Conservation (phyloP, 2,329 filamentous ascomycete species). For the Calonectria henricotiae region DNA sequence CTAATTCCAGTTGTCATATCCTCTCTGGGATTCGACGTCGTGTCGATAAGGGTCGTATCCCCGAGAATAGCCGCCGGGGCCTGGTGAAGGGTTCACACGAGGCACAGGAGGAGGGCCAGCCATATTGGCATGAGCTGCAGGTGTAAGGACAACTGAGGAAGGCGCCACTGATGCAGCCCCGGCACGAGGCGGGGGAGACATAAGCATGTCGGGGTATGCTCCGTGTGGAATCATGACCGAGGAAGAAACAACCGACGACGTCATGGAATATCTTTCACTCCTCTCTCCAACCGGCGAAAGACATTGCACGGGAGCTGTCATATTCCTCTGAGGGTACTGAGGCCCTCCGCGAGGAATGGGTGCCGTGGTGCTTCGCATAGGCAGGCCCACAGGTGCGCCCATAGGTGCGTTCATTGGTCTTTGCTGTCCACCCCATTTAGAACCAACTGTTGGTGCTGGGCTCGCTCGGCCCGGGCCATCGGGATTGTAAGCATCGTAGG, state of each 20-base stretch:
- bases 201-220: slow-evolving; percentile 42
- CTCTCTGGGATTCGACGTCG: slow-evolving; percentile 58
- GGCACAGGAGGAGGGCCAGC: slow-evolving; percentile 1
- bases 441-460: slow-evolving; percentile 55
- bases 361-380: slow-evolving; percentile 61
- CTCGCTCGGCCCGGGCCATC: slow-evolving; percentile 54
- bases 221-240: neutral
- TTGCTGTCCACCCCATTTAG: slow-evolving; percentile 47
- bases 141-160: slow-evolving; percentile 6
- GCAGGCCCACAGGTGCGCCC: slow-evolving; percentile 29
- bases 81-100: slow-evolving; percentile 38
- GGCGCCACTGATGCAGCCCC: slow-evolving; percentile 37
- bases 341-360: slow-evolving; percentile 56
- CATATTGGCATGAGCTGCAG: slow-evolving; percentile 15
- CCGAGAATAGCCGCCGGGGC: slow-evolving; percentile 53
- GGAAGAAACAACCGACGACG: slow-evolving; percentile 27
- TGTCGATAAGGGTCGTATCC: slow-evolving; percentile 60
- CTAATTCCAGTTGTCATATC: slow-evolving; percentile 51
- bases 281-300: slow-evolving; percentile 53
- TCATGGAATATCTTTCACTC: slow-evolving; percentile 51
- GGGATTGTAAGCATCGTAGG: slow-evolving; percentile 55
- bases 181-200: slow-evolving; percentile 26
- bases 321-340: slow-evolving; percentile 61
- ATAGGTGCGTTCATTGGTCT: slow-evolving; percentile 44
- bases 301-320: slow-evolving; percentile 63